Evolutionary conservation across 108 stramenopile species (phyloP), one percentile per base, ranked within the genome.

Genomic region (Nitzschia sp.): DNA sequence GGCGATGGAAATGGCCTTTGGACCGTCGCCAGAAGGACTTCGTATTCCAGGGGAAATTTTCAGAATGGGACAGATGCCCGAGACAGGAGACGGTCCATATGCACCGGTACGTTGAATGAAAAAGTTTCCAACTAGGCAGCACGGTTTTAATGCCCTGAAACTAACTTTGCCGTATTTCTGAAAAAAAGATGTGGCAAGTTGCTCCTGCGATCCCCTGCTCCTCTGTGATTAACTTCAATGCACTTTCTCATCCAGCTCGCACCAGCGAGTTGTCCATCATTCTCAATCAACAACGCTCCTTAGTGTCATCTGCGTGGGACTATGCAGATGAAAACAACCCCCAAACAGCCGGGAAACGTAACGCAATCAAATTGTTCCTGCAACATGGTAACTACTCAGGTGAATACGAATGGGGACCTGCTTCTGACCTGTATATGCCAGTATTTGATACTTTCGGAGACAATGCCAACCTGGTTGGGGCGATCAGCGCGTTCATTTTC

Each of bases 241-340:
- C 19, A 8, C 8, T 53, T 8, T n/a, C 52, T n/a, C 52, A 53
- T n/a, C 52, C 72, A 70, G 76, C 76, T 41, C 76, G 70, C 6
- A 21, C 42, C 8, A 29, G 55, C 20, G 42, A 17, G 10, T 9
- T 8, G 40, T 24, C 24, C 9, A 41, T 75, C 40, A 75, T 69
- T 40, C 8, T 57, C 0, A 57, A 75, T 44, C 56, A 14, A 6
- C 57, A 15, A 57, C 74, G 34, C 54, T 57, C 38, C 60, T 44
- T 8, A 42, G 37, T 41, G 48, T 50, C 5, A 10, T 26, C n/a
- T 12, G 3, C 8, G 21, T n/a, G n/a, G n/a, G n/a, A n/a, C n/a
- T n/a, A n/a, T 11, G 5, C 11, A 24, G 11, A 26, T 64, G 40
- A 25, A 6, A 10, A 51, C 63, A 10, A 26, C 10, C 24, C 20